Percentiles rank a stretch among this genome's conserved stretches.
These are phyloP conservation scores for Pharus latifolius DNA, from an alignment of 176 grass and related monocot species.

Conservation along the genomic window DNA sequence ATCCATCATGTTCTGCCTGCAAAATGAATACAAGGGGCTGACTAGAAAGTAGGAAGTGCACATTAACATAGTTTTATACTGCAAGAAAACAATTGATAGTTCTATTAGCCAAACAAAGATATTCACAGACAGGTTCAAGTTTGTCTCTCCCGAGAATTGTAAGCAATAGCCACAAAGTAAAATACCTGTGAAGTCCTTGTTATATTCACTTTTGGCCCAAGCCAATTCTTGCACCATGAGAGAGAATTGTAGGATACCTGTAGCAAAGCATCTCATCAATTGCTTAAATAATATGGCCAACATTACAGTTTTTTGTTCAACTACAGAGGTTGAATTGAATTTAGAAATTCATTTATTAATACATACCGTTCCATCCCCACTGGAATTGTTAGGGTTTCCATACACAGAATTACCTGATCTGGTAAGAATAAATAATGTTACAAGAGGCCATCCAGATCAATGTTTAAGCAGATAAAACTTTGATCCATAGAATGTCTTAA, in stretches of 20 bases:
- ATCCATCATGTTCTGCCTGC: constrained; percentile 92
- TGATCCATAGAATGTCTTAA: background rate
- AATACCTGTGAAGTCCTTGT: constrained; percentile 88
- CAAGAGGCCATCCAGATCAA: background rate
- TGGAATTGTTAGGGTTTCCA: constrained; percentile 59
- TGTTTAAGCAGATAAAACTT: constrained; percentile 7
- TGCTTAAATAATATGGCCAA: background rate
- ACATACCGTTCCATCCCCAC: constrained; percentile 89
- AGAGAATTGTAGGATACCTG: constrained; percentile 97
- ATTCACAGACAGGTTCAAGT: background rate
- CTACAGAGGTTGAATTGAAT: background rate
- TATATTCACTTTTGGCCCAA: constrained; percentile 94
- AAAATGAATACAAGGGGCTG: background rate
- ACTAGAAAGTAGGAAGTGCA: background rate
- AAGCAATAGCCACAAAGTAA: background rate
- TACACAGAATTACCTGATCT: constrained; percentile 94
- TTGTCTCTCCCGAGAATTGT: background rate
- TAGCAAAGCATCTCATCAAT: constrained; percentile 7
- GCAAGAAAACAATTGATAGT: background rate
- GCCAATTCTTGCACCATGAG: constrained; percentile 97
- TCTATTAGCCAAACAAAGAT: background rate
- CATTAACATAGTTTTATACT: background rate
- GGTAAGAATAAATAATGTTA: constrained; percentile 37
- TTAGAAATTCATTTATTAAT: constrained; percentile 18
- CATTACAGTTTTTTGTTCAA: constrained; percentile 9